Percentiles rank a stretch among this genome's conserved stretches.
Evolutionary conservation across 2,329 filamentous ascomycete species (phyloP).

Genomic region (Leptographium flavum): DNA sequence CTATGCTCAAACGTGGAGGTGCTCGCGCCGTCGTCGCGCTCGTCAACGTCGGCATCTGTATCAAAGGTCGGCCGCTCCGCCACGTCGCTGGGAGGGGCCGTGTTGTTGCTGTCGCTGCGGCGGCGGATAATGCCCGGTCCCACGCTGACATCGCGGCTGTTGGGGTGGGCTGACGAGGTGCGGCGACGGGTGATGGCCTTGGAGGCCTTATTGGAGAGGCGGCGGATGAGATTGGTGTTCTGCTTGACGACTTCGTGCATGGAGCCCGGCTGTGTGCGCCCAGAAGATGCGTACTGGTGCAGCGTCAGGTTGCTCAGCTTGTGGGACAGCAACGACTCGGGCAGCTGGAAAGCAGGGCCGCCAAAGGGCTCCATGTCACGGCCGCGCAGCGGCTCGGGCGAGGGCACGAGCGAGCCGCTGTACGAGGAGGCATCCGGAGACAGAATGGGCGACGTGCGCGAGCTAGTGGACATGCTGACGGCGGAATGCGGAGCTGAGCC

Average conservation of each 20-base stretch:
- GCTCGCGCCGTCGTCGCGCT: slow-evolving; percentile 24
- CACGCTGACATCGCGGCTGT: slow-evolving; percentile 73
- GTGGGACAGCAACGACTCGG: slow-evolving; percentile 52
- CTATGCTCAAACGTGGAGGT: slow-evolving; percentile 22
- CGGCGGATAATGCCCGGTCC: slow-evolving; percentile 75
- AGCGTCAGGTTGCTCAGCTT: slow-evolving; percentile 49
- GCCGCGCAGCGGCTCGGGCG: slow-evolving; percentile 47
- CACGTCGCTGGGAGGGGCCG: slow-evolving; percentile 32
- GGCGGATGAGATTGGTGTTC: slow-evolving; percentile 51
- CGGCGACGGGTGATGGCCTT: slow-evolving; percentile 53
- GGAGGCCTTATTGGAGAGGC: slow-evolving; percentile 71
- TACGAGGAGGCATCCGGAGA: slow-evolving; percentile 38
- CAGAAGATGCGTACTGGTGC: slow-evolving; percentile 27
- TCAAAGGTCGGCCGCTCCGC: slow-evolving; percentile 17
- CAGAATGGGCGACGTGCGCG: slow-evolving; percentile 42
- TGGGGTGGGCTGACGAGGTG: slow-evolving; percentile 61
- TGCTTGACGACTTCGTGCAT: slow-evolving; percentile 33
- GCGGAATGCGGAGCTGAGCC: slow-evolving; percentile 34
- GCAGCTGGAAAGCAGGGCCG: slow-evolving; percentile 50
- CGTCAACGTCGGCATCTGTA: slow-evolving; percentile 42
- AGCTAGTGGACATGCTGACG: slow-evolving; percentile 40
- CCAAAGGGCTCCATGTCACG: slow-evolving; percentile 36
- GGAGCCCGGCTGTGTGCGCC: slow-evolving; percentile 28
- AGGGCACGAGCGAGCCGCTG: slow-evolving; percentile 50
- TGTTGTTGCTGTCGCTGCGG: slow-evolving; percentile 78